Conservation (phyloP, 2,329 filamentous ascomycete species). For the Tolypocladium ophioglossoides region DNA sequence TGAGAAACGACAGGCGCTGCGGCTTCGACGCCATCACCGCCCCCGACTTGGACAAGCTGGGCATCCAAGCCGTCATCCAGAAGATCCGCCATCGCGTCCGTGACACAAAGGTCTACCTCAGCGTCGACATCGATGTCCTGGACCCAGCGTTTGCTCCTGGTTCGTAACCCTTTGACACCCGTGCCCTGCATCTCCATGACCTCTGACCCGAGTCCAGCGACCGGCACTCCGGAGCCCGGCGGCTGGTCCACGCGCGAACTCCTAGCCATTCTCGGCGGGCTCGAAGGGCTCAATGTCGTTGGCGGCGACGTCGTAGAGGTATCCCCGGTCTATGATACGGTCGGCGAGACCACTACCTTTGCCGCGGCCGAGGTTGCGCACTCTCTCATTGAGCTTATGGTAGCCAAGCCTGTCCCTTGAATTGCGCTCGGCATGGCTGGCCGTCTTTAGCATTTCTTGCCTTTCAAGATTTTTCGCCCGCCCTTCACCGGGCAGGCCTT, state of each 20-base stretch:
- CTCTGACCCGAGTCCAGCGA: slow-evolving; percentile 36
- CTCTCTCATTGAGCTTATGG: slow-evolving; percentile 9
- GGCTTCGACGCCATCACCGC: slow-evolving; percentile 12
- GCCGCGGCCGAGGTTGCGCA: slow-evolving; percentile 68
- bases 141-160: slow-evolving; percentile 41
- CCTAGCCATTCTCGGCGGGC: slow-evolving; percentile 64
- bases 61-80: slow-evolving; percentile 53
- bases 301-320: slow-evolving; percentile 83
- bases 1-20: slow-evolving; percentile 11
- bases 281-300: slow-evolving; percentile 70
- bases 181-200: neutral
- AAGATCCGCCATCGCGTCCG: slow-evolving; percentile 59
- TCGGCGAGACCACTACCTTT: slow-evolving; percentile 65
- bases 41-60: slow-evolving; percentile 65
- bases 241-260: slow-evolving; percentile 80
- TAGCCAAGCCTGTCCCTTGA: neutral
- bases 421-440: neutral
- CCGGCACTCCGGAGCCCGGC: slow-evolving; percentile 74
- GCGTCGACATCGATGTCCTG: slow-evolving; percentile 67
- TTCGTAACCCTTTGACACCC: neutral
- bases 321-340: slow-evolving; percentile 68
- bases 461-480: neutral
- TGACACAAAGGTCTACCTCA: slow-evolving; percentile 63
- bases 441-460: neutral
- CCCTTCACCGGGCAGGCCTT: neutral